Evolutionary conservation across 192 early-diverging fungal species (phyloP), one percentile per base, ranked within the genome.

Genomic region (Martensiomyces pterosporus): DNA sequence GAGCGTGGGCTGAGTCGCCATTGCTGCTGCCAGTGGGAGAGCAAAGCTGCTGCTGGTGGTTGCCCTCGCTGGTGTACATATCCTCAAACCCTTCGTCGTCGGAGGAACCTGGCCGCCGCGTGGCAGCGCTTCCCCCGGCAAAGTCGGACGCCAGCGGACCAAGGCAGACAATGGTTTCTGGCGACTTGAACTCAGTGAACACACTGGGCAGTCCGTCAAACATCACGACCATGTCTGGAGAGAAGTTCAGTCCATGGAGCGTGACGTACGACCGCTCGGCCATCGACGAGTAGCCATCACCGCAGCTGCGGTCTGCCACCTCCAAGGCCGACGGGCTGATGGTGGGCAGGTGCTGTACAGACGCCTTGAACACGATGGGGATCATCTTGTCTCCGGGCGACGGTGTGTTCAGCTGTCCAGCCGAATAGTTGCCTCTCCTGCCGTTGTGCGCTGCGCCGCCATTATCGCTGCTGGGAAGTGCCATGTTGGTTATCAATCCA

Each of bases 191-290:
- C 41, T 77, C 68, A 10, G 57, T 62, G 24, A 54, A 54, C 24
- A 64, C 27, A 42, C 64, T 68, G 29, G 37, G 46, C 41, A 52
- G 56, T 40, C 83, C 82, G 24, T 82, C 87, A 56, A 90, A 90
- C 75, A 80, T 77, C 17, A 90, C 82, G 3, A 75, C 80, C 55
- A 90, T 62, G 48, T 87, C 83, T 1, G 80, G 78, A 0, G 79
- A 57, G 46, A 86, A 86, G 34, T 85, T 85, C n/a, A 84, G 70
- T 5, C 87, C 87, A 39, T 82, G 77, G 24, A 90, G 56, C 23
- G 75, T 79, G 42, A 90, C 36, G 22, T 46, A 55, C 22, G 63
- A 29, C 15, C 75, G 75, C 45, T 65, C 72, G 1, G 65, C 24
- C 9, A 57, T 41, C 2, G 49, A 52, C 14, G 40, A 45, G 17